A percentile compares a stretch with the other conserved stretches of the same genome.
phyloP scores from a whole-genome alignment of 179 eudicot species.

The Beta lomatogona region DNA sequence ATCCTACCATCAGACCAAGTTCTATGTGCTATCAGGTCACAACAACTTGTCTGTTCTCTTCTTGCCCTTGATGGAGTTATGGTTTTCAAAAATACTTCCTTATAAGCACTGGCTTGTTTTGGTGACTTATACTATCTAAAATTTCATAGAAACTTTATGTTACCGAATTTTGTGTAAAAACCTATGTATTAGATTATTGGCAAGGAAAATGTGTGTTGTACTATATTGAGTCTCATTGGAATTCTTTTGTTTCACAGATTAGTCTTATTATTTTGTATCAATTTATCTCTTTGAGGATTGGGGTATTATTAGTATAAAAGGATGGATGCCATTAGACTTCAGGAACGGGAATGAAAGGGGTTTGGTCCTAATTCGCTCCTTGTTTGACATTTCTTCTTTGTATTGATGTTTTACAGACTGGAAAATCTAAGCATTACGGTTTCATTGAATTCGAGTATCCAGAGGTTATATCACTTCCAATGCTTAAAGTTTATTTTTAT shows the following conservation, averaged over 20 bases:
- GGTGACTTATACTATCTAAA: background rate
- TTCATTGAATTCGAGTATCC: conserved; percentile 86
- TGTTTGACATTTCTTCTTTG: background rate
- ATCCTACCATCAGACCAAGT: background rate
- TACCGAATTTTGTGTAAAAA: too few species aligned
- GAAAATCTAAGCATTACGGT: conserved; percentile 88
- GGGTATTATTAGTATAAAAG: too few species aligned
- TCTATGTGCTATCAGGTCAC: too few species aligned
- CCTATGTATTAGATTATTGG: background rate
- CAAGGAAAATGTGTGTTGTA: background rate
- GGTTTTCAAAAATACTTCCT: background rate
- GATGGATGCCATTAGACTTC: background rate
- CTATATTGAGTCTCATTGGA: background rate
- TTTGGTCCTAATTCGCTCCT: background rate
- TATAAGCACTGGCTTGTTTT: too few species aligned
- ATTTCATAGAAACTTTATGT: background rate
- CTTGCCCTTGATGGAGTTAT: background rate
- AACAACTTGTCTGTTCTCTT: too few species aligned
- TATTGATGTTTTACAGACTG: conserved; percentile 51
- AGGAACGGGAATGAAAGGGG: background rate
- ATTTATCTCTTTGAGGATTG: background rate
- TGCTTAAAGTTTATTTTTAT: background rate
- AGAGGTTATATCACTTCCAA: conserved; percentile 46
- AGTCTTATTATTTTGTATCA: background rate
- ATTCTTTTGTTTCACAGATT: background rate